Evolutionary conservation across 1,139 yeast species (phyloP).

Genomic region (Candida tetrigidarum): DNA sequence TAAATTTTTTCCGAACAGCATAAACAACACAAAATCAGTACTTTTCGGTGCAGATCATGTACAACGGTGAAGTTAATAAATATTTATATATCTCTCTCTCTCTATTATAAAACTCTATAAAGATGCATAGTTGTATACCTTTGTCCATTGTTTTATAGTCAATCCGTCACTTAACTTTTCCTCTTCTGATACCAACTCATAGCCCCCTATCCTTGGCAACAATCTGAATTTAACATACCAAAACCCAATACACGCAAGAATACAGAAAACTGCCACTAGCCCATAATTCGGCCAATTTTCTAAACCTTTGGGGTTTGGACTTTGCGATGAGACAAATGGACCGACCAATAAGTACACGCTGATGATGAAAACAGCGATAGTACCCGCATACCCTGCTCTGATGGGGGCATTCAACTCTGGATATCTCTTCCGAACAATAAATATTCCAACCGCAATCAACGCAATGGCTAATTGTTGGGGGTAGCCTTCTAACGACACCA

Average conservation of each 20-base stretch:
- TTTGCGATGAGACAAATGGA: conserved; percentile 47
- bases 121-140: conserved; percentile 11
- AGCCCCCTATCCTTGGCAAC: conserved; percentile 48
- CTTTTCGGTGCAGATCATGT: no score
- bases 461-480: conserved; percentile 59
- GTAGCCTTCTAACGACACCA: conserved; percentile 74
- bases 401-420: conserved; percentile 54
- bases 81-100: not conserved
- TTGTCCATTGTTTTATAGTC: conserved; percentile 53
- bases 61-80: no score
- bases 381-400: conserved; percentile 50
- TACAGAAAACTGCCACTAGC: conserved; percentile 37
- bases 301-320: conserved; percentile 46
- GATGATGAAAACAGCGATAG: conserved; percentile 41
- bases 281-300: conserved; percentile 59
- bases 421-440: conserved; percentile 49
- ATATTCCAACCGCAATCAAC: conserved; percentile 55
- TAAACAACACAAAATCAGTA: no score
- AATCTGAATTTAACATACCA: conserved; percentile 54
- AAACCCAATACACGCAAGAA: conserved; percentile 39
- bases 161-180: conserved; percentile 56
- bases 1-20: no score
- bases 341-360: conserved; percentile 47
- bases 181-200: conserved; percentile 43
- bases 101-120: conserved; percentile 11